Percentiles rank a stretch among this genome's conserved stretches.
Conservation (phyloP, 306 rosid genomes). For the Malus fusca region DNA sequence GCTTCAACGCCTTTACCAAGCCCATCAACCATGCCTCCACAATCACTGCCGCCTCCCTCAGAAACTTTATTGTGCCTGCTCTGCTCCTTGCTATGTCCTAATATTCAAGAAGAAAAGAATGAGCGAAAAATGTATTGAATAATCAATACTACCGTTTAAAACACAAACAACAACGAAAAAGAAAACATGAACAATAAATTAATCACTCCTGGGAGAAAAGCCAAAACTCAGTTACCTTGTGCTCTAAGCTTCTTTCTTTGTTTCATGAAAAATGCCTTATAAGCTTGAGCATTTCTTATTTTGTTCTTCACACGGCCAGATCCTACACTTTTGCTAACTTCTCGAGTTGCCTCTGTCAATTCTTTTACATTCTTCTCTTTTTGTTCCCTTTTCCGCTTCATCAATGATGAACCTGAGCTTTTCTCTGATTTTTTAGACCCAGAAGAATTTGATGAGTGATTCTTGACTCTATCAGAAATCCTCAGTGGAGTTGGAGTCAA, state of each 20-base stretch:
- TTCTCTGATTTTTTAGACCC: constrained; percentile 32
- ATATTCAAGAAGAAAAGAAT: constrained; percentile 15
- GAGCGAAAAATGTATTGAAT: not conserved
- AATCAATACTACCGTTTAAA: not conserved
- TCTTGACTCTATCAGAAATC: constrained; percentile 48
- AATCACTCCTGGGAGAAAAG: not conserved
- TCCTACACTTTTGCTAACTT: constrained; percentile 22
- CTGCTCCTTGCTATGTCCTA: constrained; percentile 27
- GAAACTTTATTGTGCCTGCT: constrained; percentile 18
- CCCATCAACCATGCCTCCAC: constrained; percentile 16
- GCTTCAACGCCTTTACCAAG: constrained; percentile 12
- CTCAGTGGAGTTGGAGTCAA: constrained; percentile 42
- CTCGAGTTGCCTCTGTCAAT: constrained; percentile 33
- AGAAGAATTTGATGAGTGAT: constrained; percentile 27
- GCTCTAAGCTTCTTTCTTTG: constrained; percentile 21
- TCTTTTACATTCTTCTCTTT: constrained; percentile 47
- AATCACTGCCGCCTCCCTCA: constrained; percentile 20
- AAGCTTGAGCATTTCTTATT: constrained; percentile 36
- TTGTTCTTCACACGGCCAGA: constrained; percentile 19
- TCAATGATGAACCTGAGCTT: constrained; percentile 31
- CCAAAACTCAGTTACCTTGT: constrained; percentile 18
- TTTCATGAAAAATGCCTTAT: constrained; percentile 28
- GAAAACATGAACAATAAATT: not conserved
- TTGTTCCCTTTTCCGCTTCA: constrained; percentile 26
- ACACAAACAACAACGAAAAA: not conserved